Base-by-base conservation (phyloP, 257 asterid genomes). In the Rehmannia glutinosa region DNA sequence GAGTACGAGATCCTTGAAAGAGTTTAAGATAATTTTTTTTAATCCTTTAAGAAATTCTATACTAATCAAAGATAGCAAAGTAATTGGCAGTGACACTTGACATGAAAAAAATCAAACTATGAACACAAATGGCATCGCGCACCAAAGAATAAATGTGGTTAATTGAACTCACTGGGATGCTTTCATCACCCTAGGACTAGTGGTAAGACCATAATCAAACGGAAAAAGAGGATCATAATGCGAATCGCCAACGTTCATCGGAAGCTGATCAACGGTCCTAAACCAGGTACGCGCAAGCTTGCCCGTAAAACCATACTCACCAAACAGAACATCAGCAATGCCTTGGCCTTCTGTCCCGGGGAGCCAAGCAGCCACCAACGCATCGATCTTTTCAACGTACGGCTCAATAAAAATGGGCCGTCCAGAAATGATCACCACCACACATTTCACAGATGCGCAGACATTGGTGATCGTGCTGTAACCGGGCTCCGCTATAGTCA, bases 341-440 rank as follows among this genome's bases (percentile, higher is more conserved):
- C 92, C 92, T 25, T 82, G 86, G 7, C 85, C 89, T 70, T 85
- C 92, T 0, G 85, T 83, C 47, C 92, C 92, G 0, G 85, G 92
- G 0, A 85, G 87, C 92, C 92, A 85, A 5, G 88, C 88, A 28
- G 88, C 88, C 39, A 85, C 80, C 6, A 85, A 30, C 1, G 91
- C 86, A 33, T 80, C 85, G 11, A 85, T 85, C 27, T 69, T 72
- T 25, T 52, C 72, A 7, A 85, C 55, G n/a, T 85, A 85, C 0
- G 85, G 91, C 20, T 82, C 88, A 5, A 82, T 64, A n/a, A 78
- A 74, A 23, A 80, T 70, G 11, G 91, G 88, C 6, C 88, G 78
- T n/a, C 92, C 89, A 0, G 89, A 74, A 10, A 85, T 36, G 11
- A 85, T 62, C 35, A 85, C 77, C 42, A 85, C 89, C 0, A 69